Conservation (phyloP, 2,329 filamentous ascomycete species). For the Tolypocladium sp. region DNA sequence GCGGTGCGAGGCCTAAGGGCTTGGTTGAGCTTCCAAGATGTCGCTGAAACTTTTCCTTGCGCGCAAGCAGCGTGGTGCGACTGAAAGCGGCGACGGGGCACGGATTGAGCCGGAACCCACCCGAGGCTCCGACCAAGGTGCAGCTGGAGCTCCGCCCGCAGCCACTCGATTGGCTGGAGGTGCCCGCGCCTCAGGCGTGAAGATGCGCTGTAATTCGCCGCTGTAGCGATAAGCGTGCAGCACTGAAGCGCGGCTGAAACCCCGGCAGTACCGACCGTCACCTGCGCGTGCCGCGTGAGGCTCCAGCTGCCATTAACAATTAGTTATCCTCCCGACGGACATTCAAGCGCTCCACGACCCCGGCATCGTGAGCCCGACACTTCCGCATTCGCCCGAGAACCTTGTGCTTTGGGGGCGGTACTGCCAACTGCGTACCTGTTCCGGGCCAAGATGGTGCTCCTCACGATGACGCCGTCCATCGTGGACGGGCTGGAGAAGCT, state of each 20-base stretch:
- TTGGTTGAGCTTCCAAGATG: background rate
- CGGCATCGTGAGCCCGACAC: background rate
- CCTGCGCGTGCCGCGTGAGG: no score
- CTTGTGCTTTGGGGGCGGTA: background rate
- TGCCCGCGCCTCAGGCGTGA: background rate
- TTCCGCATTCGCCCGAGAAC: background rate
- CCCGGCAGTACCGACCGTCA: background rate
- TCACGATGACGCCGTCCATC: constrained; percentile 65
- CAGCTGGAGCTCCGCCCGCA: background rate
- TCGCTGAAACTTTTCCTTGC: constrained; percentile 8
- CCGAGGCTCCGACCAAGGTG: background rate
- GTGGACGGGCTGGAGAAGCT: constrained; percentile 48
- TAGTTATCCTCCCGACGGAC: background rate
- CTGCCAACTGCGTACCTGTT: background rate
- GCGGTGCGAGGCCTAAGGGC: background rate
- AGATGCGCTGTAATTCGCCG: background rate
- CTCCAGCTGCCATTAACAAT: no score
- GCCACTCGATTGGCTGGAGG: background rate
- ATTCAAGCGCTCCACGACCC: background rate
- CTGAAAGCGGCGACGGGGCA: constrained; percentile 2
- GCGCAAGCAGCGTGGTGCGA: background rate
- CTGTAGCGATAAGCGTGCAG: background rate
- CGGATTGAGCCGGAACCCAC: constrained; percentile 10
- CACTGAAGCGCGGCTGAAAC: background rate
- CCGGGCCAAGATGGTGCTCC: constrained; percentile 53